Percentiles rank a stretch among this genome's conserved stretches.
phyloP scores from a whole-genome alignment of 2,329 filamentous ascomycete genomes.

The Tolypocladium sp. region DNA sequence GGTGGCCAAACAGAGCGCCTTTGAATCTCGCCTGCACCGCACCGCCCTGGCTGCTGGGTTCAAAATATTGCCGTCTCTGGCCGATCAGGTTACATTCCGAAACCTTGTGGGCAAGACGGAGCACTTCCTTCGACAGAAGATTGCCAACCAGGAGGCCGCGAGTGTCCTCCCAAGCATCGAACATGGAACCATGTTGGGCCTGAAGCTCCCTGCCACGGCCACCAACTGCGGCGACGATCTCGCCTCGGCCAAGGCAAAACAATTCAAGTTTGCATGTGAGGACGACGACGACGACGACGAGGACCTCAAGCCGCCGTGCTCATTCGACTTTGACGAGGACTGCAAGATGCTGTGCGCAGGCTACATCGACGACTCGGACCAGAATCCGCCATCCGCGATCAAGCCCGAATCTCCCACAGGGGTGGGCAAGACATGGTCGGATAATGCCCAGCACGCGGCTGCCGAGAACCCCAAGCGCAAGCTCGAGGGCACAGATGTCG shows the following conservation, averaged over 20 bases:
- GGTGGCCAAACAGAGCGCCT: neutral
- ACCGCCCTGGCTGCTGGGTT: conserved; percentile 4
- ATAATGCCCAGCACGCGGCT: neutral
- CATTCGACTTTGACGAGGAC: neutral
- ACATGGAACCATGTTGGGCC: neutral
- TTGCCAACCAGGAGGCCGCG: neutral
- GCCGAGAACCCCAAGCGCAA: neutral
- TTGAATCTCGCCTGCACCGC: conserved; percentile 1
- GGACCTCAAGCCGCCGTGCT: neutral
- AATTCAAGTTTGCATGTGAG: neutral
- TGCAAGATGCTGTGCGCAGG: neutral
- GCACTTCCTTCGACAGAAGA: neutral
- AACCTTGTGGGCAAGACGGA: conserved; percentile 1
- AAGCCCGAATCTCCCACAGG: neutral
- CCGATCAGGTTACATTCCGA: neutral
- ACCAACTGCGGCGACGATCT: neutral
- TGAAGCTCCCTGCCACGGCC: neutral
- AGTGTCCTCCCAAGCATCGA: neutral
- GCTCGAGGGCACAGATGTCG: neutral
- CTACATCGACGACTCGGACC: neutral
- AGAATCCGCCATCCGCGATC: neutral
- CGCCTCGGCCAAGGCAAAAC: neutral
- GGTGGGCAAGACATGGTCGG: neutral
- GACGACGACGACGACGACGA: neutral
- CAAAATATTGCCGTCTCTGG: conserved; percentile 1